Conservation (phyloP, 345 rosid species). For the Citropsis articulata region DNA sequence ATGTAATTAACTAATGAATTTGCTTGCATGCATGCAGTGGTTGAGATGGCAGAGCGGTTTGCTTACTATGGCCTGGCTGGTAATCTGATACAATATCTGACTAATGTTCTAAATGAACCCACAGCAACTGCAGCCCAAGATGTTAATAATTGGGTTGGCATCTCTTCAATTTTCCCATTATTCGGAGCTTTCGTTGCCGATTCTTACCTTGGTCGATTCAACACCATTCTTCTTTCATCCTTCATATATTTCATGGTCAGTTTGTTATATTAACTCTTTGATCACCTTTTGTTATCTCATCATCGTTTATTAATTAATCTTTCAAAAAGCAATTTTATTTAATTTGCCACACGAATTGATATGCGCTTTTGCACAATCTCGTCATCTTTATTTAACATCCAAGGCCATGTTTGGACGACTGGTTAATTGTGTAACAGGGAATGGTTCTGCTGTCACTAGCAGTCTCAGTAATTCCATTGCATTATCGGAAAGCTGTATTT, state of each 20-base stretch:
- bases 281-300: too few species aligned
- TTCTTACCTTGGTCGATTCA: slow-evolving; percentile 84
- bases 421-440: slow-evolving; percentile 42
- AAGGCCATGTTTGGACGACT: too few species aligned
- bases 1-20: too few species aligned
- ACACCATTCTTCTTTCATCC: slow-evolving; percentile 67
- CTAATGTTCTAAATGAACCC: slow-evolving; percentile 55
- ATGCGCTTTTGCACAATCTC: too few species aligned
- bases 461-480: slow-evolving; percentile 43
- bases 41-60: slow-evolving; percentile 80
- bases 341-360: too few species aligned
- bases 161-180: slow-evolving; percentile 71
- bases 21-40: slow-evolving; percentile 38
- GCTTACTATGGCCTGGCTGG: slow-evolving; percentile 76
- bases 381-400: too few species aligned
- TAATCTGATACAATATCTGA: slow-evolving; percentile 71
- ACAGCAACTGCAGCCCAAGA: slow-evolving; percentile 58
- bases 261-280: not conserved
- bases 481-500: slow-evolving; percentile 47
- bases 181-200: slow-evolving; percentile 79
- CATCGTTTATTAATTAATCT: too few species aligned
- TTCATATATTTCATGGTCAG: slow-evolving; percentile 50
- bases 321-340: too few species aligned
- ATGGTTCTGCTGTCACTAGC: slow-evolving; percentile 62
- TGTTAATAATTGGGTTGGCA: slow-evolving; percentile 78